Percentiles rank a stretch among this genome's conserved stretches.
phyloP scores from a whole-genome alignment of 176 grass and related monocot genomes.

The Hsuehochloa calcarea region DNA sequence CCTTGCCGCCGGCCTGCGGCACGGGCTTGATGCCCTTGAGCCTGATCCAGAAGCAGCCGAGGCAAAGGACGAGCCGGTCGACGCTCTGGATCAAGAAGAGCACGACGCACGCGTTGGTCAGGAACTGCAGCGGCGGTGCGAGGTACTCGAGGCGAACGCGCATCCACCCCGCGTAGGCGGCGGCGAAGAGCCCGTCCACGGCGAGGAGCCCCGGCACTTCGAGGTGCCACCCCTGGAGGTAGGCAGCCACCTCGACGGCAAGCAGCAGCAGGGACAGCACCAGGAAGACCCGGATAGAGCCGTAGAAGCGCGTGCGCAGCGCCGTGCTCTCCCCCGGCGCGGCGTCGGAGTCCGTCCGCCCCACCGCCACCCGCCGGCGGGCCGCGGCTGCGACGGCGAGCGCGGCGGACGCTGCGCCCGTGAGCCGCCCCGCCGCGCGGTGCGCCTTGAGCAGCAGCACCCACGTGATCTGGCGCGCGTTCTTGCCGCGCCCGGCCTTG shows the following conservation, averaged over 20 bases:
- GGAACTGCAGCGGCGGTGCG: conserved; percentile 68
- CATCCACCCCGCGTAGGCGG: conserved; percentile 64
- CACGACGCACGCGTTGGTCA: conserved; percentile 70
- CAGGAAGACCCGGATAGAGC: conserved; percentile 56
- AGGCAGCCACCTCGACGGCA: conserved; percentile 60
- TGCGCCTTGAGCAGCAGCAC: conserved; percentile 77
- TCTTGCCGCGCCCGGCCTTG: conserved; percentile 58
- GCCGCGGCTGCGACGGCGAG: conserved; percentile 50
- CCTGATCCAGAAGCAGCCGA: conserved; percentile 83
- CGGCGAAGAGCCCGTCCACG: conserved; percentile 47
- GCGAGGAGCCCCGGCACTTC: conserved; percentile 35
- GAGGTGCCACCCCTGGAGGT: conserved; percentile 77
- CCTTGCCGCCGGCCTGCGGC: conserved; percentile 29
- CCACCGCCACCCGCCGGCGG: conserved; percentile 49
- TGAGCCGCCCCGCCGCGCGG: conserved; percentile 54
- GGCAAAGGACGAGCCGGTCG: conserved; percentile 75
- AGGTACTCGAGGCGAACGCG: conserved; percentile 58
- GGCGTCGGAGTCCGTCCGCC: conserved; percentile 50
- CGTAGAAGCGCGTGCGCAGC: conserved; percentile 52
- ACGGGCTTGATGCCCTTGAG: conserved; percentile 67
- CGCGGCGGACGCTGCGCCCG: conserved; percentile 52
- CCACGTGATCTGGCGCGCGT: conserved; percentile 86
- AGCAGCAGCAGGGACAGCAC: conserved; percentile 58
- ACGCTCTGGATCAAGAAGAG: conserved; percentile 82
- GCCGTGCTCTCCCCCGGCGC: conserved; percentile 58